Conservation (phyloP, 805 yeast species). For the Candida lessepsii region DNA sequence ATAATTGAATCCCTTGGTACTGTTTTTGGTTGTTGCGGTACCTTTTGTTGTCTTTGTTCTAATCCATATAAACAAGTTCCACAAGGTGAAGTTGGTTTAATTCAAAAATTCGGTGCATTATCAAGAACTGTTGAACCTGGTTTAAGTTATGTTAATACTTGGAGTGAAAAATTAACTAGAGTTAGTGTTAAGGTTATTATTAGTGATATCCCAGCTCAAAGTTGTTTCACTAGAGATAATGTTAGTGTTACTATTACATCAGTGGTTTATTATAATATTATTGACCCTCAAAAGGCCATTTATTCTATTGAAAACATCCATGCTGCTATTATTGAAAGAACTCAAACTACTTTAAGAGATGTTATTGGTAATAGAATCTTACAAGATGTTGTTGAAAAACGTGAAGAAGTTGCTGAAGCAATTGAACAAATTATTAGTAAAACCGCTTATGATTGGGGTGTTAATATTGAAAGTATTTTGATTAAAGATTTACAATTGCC, state of each 20-base stretch:
- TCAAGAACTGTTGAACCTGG: constrained; percentile 70
- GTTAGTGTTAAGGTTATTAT: constrained; percentile 59
- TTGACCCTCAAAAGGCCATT: constrained; percentile 65
- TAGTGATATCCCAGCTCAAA: constrained; percentile 63
- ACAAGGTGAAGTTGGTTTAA: constrained; percentile 69
- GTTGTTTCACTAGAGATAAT: constrained; percentile 70
- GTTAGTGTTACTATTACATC: constrained; percentile 62
- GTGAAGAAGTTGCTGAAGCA: constrained; percentile 68
- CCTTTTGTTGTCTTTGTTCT: constrained; percentile 54
- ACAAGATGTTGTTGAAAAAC: constrained; percentile 70
- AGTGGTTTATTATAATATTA: constrained; percentile 64
- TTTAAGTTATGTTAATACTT: constrained; percentile 59
- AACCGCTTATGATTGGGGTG: constrained; percentile 72
- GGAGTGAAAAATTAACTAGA: constrained; percentile 52
- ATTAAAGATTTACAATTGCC: constrained; percentile 65
- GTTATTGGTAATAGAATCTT: constrained; percentile 64
- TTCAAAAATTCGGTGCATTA: constrained; percentile 66
- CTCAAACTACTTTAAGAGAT: constrained; percentile 71
- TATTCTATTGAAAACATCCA: constrained; percentile 56
- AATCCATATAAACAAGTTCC: constrained; percentile 60
- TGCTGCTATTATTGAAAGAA: constrained; percentile 59
- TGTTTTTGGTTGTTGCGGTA: constrained; percentile 52
- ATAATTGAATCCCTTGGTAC: constrained; percentile 43
- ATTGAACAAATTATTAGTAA: constrained; percentile 60
- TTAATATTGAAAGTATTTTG: constrained; percentile 61